These are phyloP conservation scores for Amanita muscaria DNA, from an alignment of 768 basidiomycete genomes.

Conservation along the genomic window DNA sequence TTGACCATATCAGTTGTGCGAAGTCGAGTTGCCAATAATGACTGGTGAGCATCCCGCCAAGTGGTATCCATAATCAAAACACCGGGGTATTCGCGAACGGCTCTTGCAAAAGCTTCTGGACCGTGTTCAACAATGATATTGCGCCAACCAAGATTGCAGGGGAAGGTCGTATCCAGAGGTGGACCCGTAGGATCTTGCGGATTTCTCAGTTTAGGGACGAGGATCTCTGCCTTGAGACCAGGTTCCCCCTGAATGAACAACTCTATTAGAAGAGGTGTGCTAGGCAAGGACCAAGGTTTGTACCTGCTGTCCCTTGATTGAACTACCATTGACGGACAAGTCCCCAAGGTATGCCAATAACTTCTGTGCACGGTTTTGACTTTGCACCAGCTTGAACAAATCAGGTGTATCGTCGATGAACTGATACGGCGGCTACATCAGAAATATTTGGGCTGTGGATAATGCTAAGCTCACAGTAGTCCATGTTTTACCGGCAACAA, in stretches of 20 bases:
- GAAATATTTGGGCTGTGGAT: neutral
- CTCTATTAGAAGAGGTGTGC: too few relatives aligned
- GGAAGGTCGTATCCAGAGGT: constrained; percentile 68
- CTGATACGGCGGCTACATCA: constrained; percentile 26
- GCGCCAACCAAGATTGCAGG: constrained; percentile 90
- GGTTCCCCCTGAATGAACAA: constrained; percentile 65
- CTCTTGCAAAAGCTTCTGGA: constrained; percentile 97
- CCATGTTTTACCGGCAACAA: constrained; percentile 96
- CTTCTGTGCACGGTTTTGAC: constrained; percentile 97
- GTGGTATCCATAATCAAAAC: constrained; percentile 97
- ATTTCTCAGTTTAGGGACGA: constrained; percentile 73
- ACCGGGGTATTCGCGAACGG: constrained; percentile 92
- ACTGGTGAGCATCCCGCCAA: constrained; percentile 99
- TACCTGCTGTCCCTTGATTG: constrained; percentile 81
- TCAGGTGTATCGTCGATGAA: constrained; percentile 99
- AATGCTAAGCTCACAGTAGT: constrained; percentile 47
- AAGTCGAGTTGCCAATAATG: constrained; percentile 90
- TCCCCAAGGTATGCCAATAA: constrained; percentile 95
- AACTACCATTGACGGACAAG: constrained; percentile 94
- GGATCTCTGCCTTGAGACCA: constrained; percentile 82
- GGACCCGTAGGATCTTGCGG: constrained; percentile 67
- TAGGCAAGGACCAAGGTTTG: too few relatives aligned
- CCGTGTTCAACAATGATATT: constrained; percentile 98
- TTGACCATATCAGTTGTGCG: constrained; percentile 96
- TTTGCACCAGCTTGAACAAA: constrained; percentile 95